Base-by-base conservation (phyloP, 1,284 basidiomycete species). In the Ceratobasidium sp. region DNA sequence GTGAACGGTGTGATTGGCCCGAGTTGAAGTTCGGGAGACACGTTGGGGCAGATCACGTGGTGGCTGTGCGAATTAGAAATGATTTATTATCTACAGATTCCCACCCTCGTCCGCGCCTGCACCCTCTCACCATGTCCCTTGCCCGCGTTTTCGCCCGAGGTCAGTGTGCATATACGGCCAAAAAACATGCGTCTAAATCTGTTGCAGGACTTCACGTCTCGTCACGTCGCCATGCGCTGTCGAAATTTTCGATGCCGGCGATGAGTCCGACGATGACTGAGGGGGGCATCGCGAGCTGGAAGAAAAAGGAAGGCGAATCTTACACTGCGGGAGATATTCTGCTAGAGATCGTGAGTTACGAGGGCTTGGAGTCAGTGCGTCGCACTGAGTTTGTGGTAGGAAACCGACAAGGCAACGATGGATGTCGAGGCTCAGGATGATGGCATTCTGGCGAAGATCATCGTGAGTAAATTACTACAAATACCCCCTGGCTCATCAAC, bases 211-310 rank as follows among this genome's bases (percentile, higher is more conserved):
- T 97, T 74, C 93, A 95, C 84, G 85, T 87, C 77, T 94, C 96
- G 60, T 86, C 90, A 73, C 87, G 89, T 75, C 84, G 90, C 77
- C 84, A 87, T 83, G 96, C 92, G 58, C 88, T 98, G 76, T 85
- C 90, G 77, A 94, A 91, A 82, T 97, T 99, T 85, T 86, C 91
- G 77, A 98, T 99, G 96, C 97, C 97, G 73, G 97, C 96, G 78
- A 99, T 99, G 97, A 97, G 95, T 76, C 97, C 97, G 61, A 99
- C 97, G 75, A 99, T 99, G 97, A 96, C 95, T 12, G 97, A 98
- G 85, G 97, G 97, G 77, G 97, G 97, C 77, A 97, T 99, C 80
- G 93, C 97, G 61, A 85, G 86, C 53, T 99, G 97, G 97, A 98
- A 98, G 80, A 82, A 83, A 79, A 82, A 86, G 79, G 84, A 85